Evolutionary conservation across 179 eudicot genomes (phyloP).

Genomic region (Beta macrorhiza): DNA sequence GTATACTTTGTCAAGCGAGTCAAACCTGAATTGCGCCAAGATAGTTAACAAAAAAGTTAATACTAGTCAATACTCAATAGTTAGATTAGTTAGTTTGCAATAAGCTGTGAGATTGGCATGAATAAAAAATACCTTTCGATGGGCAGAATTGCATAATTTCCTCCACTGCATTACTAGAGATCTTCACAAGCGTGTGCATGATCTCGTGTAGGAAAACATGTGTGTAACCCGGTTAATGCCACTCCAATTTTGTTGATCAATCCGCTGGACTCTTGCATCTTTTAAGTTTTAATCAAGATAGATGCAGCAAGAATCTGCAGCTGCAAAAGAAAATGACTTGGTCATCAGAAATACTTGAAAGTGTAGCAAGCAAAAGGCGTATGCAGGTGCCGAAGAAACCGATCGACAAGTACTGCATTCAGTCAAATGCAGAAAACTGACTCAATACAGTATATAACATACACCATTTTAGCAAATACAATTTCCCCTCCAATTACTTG

Average conservation of each 20-base stretch:
- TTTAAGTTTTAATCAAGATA: constrained; percentile 2
- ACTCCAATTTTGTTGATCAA: background rate
- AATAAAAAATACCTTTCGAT: constrained; percentile 22
- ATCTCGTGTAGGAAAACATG: background rate
- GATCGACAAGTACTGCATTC: background rate
- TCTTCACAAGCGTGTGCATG: background rate
- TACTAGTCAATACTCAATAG: background rate
- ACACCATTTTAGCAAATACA: background rate
- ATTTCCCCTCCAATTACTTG: background rate
- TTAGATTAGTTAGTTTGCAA: background rate
- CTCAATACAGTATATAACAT: background rate
- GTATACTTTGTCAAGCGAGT: background rate
- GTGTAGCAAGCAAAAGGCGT: background rate
- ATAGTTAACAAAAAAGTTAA: background rate
- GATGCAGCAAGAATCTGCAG: constrained; percentile 11
- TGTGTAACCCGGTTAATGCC: background rate
- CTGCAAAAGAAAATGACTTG: constrained; percentile 4
- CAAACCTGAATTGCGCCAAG: background rate
- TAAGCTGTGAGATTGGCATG: background rate
- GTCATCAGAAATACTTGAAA: background rate
- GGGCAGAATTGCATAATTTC: constrained; percentile 70
- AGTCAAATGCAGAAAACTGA: background rate
- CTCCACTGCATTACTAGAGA: constrained; percentile 47
- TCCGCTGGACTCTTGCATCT: background rate
- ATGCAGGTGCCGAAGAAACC: background rate